phyloP scores from a whole-genome alignment of 495 filamentous ascomycete species.

The Penicillium atrosanguineum region DNA sequence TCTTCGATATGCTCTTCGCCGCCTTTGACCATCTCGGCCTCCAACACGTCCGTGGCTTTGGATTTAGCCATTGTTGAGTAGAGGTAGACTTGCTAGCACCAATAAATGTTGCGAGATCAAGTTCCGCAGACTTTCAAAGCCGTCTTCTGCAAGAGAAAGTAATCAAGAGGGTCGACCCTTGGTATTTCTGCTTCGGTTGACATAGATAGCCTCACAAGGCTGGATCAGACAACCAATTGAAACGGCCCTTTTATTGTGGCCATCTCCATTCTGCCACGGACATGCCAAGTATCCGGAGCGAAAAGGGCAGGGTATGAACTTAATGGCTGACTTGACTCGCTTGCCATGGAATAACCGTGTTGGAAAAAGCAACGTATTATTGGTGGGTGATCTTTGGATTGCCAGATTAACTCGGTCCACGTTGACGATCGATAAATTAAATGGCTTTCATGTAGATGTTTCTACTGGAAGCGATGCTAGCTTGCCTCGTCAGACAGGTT shows the following conservation, averaged over 20 bases:
- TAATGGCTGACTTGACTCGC: background rate
- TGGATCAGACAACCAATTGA: background rate
- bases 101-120: background rate
- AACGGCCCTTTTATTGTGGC: background rate
- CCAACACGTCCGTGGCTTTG: background rate
- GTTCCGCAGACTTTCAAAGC: background rate
- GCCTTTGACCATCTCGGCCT: constrained; percentile 13
- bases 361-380: constrained; percentile 3
- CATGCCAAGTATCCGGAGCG: constrained; percentile 5
- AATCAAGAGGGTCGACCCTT: background rate
- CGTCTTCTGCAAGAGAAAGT: background rate
- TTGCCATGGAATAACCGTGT: background rate
- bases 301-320: constrained; percentile 10
- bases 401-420: constrained; percentile 12
- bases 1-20: constrained; percentile 32
- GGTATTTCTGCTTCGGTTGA: constrained; percentile 12
- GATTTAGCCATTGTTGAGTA: constrained; percentile 1
- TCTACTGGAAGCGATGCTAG: background rate
- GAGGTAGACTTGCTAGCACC: background rate
- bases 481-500: background rate
- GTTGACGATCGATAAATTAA: constrained; percentile 1
- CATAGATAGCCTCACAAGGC: background rate
- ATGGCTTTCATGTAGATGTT: background rate
- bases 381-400: constrained; percentile 3
- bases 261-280: constrained; percentile 22